phyloP scores from a whole-genome alignment of 306 rosid species.

The Rosa chinensis region DNA sequence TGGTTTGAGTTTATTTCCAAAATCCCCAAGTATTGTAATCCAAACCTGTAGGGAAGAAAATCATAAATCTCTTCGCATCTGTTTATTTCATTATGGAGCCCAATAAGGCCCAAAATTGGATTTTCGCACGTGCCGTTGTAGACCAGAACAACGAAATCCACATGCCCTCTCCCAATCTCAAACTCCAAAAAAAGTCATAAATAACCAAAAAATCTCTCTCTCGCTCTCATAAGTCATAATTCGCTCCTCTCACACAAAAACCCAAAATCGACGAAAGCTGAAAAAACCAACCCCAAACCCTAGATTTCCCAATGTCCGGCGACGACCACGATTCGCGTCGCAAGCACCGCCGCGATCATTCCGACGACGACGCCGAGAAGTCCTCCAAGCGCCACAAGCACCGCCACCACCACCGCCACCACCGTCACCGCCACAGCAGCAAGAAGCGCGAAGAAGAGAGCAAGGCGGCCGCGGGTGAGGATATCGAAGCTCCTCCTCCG shows the following conservation, averaged over 20 bases:
- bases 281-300: constrained; percentile 50
- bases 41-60: too few relatives aligned
- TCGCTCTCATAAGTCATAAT: not conserved
- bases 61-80: too few relatives aligned
- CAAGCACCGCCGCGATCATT: constrained; percentile 52
- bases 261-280: not conserved
- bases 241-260: not conserved
- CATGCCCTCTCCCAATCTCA: not conserved
- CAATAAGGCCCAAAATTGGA: not conserved
- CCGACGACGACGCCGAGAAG: constrained; percentile 52
- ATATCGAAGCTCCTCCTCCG: constrained; percentile 28
- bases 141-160: not conserved
- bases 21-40: too few relatives aligned
- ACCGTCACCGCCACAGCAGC: constrained; percentile 57
- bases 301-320: constrained; percentile 55
- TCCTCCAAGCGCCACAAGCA: constrained; percentile 88
- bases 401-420: constrained; percentile 61
- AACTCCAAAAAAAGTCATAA: not conserved
- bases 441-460: constrained; percentile 49
- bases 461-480: constrained; percentile 30
- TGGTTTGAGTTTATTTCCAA: too few relatives aligned
- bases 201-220: not conserved
- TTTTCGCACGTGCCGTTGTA: not conserved
- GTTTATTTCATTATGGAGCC: not conserved
- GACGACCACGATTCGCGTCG: constrained; percentile 58